phyloP scores from a whole-genome alignment of 2,329 filamentous ascomycete genomes.

The Colletotrichum limetticola region DNA sequence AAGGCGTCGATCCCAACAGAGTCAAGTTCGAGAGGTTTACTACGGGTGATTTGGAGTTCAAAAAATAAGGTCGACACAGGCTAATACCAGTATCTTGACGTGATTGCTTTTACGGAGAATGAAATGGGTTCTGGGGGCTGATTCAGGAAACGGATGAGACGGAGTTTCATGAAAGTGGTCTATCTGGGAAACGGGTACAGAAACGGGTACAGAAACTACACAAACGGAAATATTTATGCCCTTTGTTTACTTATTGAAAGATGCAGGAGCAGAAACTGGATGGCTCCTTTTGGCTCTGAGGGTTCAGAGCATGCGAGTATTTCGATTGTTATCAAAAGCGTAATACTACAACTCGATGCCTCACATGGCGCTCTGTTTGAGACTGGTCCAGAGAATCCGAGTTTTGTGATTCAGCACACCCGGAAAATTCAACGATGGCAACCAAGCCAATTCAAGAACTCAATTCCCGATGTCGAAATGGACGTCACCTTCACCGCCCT shows the following conservation, averaged over 20 bases:
- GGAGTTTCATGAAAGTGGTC: conserved; percentile 14
- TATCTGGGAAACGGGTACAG: neutral
- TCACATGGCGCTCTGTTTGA: neutral
- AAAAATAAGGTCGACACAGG: neutral
- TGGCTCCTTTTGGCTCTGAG: neutral
- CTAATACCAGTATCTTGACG: neutral
- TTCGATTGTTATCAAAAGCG: neutral
- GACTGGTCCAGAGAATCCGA: neutral
- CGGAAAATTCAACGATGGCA: fast-evolving
- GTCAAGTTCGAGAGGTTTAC: conserved; percentile 61
- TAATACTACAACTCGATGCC: neutral
- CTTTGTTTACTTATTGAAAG: neutral
- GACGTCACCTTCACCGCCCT: neutral
- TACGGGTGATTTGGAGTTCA: conserved; percentile 53
- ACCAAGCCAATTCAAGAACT: neutral
- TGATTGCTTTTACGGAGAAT: neutral
- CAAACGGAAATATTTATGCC: neutral
- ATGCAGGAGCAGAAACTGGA: neutral
- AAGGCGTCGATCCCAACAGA: conserved; percentile 50
- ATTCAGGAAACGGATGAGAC: neutral
- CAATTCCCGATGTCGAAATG: too few relatives aligned
- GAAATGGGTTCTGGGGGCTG: neutral
- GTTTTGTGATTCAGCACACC: neutral
- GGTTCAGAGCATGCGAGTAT: neutral
- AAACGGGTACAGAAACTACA: neutral